Conservation (phyloP, 306 rosid genomes). For the Vigna angularis region DNA sequence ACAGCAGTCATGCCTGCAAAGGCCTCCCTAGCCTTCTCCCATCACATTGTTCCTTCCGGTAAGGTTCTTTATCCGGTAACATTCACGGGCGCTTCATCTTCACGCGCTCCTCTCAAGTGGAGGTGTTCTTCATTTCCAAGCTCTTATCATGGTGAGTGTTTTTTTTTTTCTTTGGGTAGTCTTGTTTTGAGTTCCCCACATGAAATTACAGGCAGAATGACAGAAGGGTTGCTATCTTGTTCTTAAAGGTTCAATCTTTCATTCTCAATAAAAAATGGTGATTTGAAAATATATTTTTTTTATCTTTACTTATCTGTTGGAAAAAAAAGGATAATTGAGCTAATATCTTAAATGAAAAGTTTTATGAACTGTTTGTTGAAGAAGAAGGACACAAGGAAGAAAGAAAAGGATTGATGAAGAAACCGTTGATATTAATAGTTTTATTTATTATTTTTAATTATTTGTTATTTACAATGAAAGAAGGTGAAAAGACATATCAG, state of each 20-base stretch:
- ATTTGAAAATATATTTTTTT: not conserved
- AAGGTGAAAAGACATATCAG: no score
- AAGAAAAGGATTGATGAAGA: no score
- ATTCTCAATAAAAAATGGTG: not conserved
- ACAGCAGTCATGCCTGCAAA: not conserved
- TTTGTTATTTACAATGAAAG: no score
- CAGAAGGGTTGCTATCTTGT: not conserved
- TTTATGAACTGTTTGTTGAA: not conserved
- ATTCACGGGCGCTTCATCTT: constrained; percentile 43
- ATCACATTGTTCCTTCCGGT: constrained; percentile 28
- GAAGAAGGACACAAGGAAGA: no score
- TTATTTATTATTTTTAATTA: no score
- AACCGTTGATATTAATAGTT: no score
- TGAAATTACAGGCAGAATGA: not conserved
- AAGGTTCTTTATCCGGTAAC: constrained; percentile 39
- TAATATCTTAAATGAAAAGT: not conserved
- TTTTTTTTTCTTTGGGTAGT: not conserved
- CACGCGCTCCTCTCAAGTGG: constrained; percentile 35
- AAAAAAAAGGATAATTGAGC: not conserved
- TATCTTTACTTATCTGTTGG: not conserved
- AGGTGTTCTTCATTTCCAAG: constrained; percentile 49
- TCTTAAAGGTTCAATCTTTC: constrained; percentile 29
- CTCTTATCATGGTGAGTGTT: constrained; percentile 42
- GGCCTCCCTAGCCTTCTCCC: constrained; percentile 39
- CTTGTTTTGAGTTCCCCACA: not conserved